Base-by-base conservation (phyloP, 257 asterid genomes). In the Nicotiana attenuata region DNA sequence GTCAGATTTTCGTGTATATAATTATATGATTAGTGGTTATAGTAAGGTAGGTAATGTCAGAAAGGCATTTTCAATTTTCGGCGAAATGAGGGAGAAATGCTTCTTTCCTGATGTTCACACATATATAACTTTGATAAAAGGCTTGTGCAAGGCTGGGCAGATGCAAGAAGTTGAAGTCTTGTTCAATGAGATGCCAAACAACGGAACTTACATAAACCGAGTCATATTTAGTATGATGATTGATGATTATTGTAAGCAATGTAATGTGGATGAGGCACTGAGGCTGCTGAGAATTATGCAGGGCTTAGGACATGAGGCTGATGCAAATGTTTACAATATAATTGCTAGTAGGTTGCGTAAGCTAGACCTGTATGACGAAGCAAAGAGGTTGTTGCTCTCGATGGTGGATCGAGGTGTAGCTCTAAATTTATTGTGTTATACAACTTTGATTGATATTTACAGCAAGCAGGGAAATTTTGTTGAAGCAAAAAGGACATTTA, bases 201-300 rank as follows among this genome's bases (percentile, higher is more conserved):
- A 87, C 71, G 97, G 97, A 78, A 84, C 91, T 78, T 88, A 87
- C 80, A 57, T 86, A 26, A 93, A 94, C 80, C 86, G 84, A 2
- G 92, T 92, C 53, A 85, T 92, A 80, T 92, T 90, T 83, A 92
- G 92, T 84, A 92, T 94, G 3, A 31, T 92, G 87, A 88, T 96
- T 89, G 97, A 92, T 85, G 97, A 97, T 29, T 96, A 91, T 84
- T 92, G 95, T 77, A 96, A 89, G 91, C 83, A 82, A 57, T 97
- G 98, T 75, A 88, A 86, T 93, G 83, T 96, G 2, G 92, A 89
- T 19, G 92, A 92, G 83, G 98, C 95, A 45, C 29, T 86, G 89
- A 87, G 85, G 75, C 83, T 92, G 66, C 89, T 84, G 59, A 82
- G 61, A 56, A 56, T 92, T 52, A 94, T 92, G 99, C 94, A 90